phyloP scores from a whole-genome alignment of 306 rosid species.

The Cicer pinnatifidum region DNA sequence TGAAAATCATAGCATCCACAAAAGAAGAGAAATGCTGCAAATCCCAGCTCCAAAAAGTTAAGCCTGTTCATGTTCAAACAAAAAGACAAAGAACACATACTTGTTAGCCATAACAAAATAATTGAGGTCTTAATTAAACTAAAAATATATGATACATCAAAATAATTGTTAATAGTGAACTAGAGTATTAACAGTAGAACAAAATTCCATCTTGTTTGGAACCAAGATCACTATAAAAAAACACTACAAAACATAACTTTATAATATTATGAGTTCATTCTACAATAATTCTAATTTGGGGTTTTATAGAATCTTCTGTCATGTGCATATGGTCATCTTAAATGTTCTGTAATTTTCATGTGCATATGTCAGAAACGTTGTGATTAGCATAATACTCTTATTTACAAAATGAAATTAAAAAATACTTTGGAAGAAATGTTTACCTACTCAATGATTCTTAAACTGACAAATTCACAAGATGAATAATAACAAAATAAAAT shows the following conservation, averaged over 20 bases:
- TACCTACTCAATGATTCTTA: constrained; percentile 45
- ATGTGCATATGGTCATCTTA: constrained; percentile 37
- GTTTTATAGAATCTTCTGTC: constrained; percentile 36
- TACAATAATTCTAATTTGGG: constrained; percentile 31
- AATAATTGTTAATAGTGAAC: not conserved
- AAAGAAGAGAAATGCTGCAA: constrained; percentile 81
- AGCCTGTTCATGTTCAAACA: constrained; percentile 58
- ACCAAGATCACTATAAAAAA: not conserved
- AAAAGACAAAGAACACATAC: constrained; percentile 1
- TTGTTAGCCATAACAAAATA: not conserved
- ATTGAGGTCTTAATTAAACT: too few relatives aligned
- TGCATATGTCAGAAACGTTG: constrained; percentile 46
- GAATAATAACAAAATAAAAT: constrained; percentile 23
- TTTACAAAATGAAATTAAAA: constrained; percentile 27
- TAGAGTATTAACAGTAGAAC: constrained; percentile 15
- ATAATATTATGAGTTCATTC: constrained; percentile 12
- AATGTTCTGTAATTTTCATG: constrained; percentile 10
- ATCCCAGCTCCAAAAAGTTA: constrained; percentile 85
- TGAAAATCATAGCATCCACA: constrained; percentile 96
- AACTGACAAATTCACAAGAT: constrained; percentile 26
- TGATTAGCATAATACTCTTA: constrained; percentile 17
- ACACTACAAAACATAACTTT: not conserved
- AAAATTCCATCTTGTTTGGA: not conserved
- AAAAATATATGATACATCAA: too few relatives aligned
- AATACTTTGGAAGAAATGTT: constrained; percentile 31